Percentiles rank a stretch among this genome's conserved stretches.
Evolutionary conservation across 768 basidiomycete genomes (phyloP).

Genomic region (Sarcodon sp.): DNA sequence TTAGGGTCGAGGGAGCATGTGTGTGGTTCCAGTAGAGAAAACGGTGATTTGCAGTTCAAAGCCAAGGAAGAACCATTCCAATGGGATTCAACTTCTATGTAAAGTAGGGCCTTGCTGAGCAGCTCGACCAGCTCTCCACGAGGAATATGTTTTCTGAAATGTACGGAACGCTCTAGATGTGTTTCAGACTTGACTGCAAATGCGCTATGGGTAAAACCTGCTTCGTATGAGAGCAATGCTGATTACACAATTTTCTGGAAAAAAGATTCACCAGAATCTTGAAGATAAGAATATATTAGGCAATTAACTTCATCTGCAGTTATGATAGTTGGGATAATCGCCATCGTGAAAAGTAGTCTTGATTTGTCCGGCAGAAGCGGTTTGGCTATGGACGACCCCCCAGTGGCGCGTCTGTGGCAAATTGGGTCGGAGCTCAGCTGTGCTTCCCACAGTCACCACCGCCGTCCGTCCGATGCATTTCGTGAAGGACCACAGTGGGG

Average conservation of each 20-base stretch:
- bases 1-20: conserved; percentile 45
- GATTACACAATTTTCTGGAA: not conserved
- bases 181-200: conserved; percentile 71
- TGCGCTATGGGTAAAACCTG: conserved; percentile 74
- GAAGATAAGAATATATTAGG: conserved; percentile 73
- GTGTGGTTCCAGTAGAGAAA: conserved; percentile 68
- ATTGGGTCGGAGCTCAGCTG: too few species aligned
- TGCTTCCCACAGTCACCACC: too few species aligned
- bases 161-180: conserved; percentile 54
- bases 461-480: too few species aligned
- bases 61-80: conserved; percentile 55
- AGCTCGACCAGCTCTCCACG: conserved; percentile 76
- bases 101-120: conserved; percentile 68
- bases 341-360: conserved; percentile 5
- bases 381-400: not conserved
- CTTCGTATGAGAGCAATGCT: conserved; percentile 5
- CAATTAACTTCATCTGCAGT: conserved; percentile 79
- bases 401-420: too few species aligned
- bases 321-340: conserved; percentile 37
- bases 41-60: conserved; percentile 52
- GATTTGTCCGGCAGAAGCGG: not conserved
- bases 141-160: conserved; percentile 61
- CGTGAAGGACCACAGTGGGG: too few species aligned
- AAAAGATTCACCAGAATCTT: conserved; percentile 53
- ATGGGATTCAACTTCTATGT: conserved; percentile 74